Conservation (phyloP, 2,329 filamentous ascomycete species). For the Nothopassalora personata region DNA sequence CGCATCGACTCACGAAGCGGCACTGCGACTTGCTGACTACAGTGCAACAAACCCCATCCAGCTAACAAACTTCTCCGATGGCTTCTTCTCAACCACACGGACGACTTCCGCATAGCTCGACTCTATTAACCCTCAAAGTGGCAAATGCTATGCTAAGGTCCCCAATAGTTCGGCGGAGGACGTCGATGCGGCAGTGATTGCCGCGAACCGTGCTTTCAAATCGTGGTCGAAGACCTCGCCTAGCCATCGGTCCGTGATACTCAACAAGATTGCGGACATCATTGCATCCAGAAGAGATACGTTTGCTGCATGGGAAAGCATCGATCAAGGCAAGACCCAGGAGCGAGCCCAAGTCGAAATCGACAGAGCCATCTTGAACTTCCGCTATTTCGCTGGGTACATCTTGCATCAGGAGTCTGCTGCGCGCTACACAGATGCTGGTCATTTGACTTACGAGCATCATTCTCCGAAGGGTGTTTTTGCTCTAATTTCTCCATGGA, state of each 20-base stretch:
- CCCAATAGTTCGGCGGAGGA: slow-evolving; percentile 3
- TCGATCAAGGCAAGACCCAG: slow-evolving; percentile 14
- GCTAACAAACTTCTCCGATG: slow-evolving; percentile 8
- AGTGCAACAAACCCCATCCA: background rate
- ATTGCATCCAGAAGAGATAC: slow-evolving; percentile 1
- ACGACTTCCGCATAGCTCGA: background rate
- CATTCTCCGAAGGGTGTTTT: slow-evolving; percentile 8
- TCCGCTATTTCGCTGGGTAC: slow-evolving; percentile 12
- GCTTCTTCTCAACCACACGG: background rate
- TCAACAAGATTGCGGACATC: slow-evolving; percentile 7
- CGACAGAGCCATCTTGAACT: slow-evolving; percentile 9
- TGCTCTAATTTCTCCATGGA: slow-evolving; percentile 11
- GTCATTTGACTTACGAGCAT: slow-evolving; percentile 10
- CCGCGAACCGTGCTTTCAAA: slow-evolving; percentile 3
- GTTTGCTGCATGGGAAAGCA: slow-evolving; percentile 10
- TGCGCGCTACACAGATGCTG: slow-evolving; percentile 8
- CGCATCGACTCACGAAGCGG: background rate
- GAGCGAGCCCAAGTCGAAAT: slow-evolving; percentile 9
- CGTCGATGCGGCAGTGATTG: slow-evolving; percentile 6
- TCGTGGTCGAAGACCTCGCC: slow-evolving; percentile 9
- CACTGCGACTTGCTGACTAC: background rate
- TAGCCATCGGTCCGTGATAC: slow-evolving; percentile 1
- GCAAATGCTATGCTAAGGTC: slow-evolving; percentile 4
- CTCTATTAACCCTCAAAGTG: slow-evolving; percentile 5
- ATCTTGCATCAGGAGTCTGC: slow-evolving; percentile 10